phyloP scores from a whole-genome alignment of 768 basidiomycete genomes.

The Cystofilobasidium bisporidii region DNA sequence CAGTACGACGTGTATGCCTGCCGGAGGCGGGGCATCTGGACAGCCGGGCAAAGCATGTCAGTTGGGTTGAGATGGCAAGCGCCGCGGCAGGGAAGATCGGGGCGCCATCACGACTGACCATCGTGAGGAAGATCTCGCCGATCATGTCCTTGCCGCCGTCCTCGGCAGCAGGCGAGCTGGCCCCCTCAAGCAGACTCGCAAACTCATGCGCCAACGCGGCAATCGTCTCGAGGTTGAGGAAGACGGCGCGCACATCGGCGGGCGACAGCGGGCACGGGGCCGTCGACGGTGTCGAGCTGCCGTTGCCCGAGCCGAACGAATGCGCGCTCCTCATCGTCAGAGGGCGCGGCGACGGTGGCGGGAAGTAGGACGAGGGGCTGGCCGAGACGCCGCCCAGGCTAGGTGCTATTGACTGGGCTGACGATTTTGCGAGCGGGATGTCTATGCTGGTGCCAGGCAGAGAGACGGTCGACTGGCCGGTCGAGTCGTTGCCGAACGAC shows the following conservation, averaged over 20 bases:
- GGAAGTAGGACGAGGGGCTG: constrained; percentile 7
- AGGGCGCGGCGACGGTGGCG: neutral
- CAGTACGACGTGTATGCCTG: constrained; percentile 39
- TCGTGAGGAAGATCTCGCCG: constrained; percentile 36
- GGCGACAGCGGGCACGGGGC: constrained; percentile 30
- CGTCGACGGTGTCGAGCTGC: neutral
- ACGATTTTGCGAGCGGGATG: neutral
- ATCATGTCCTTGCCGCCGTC: constrained; percentile 28
- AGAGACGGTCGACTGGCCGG: neutral
- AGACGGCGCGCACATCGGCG: constrained; percentile 37
- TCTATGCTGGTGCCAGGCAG: neutral
- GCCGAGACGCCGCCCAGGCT: neutral
- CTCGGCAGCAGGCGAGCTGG: constrained; percentile 30
- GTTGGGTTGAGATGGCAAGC: neutral
- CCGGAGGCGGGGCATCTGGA: constrained; percentile 36
- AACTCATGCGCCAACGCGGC: constrained; percentile 38
- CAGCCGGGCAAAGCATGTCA: no score
- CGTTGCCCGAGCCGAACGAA: neutral
- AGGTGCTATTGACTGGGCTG: neutral
- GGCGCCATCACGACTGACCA: constrained; percentile 31
- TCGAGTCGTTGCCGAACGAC: neutral
- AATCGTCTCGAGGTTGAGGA: constrained; percentile 39
- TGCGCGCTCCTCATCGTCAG: neutral
- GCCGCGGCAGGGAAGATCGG: neutral
- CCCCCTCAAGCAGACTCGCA: constrained; percentile 36